These are phyloP conservation scores for Aspergillus avenaceus DNA, from an alignment of 495 filamentous ascomycete genomes.

Conservation along the genomic window DNA sequence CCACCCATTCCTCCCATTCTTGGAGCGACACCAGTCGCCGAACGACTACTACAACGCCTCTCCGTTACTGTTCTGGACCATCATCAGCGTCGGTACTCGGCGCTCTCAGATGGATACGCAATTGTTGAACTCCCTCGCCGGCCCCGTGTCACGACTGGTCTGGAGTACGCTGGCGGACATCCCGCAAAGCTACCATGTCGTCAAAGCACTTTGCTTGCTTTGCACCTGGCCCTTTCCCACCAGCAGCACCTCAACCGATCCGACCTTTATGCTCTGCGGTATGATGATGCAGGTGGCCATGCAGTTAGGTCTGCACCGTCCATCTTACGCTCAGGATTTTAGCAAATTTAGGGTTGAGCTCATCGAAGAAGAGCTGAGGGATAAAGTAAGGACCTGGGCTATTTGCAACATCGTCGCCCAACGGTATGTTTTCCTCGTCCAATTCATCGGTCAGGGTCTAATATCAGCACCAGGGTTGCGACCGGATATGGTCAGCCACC, in stretches of 20 bases:
- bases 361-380: constrained; percentile 77
- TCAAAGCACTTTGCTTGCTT: constrained; percentile 83
- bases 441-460: too few relatives aligned
- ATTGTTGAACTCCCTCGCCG: constrained; percentile 65
- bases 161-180: constrained; percentile 81
- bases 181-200: constrained; percentile 82
- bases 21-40: constrained; percentile 64
- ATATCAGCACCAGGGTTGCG: constrained; percentile 60
- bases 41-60: constrained; percentile 72
- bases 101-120: constrained; percentile 62
- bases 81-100: constrained; percentile 76
- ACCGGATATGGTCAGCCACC: constrained; percentile 91
- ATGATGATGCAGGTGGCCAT: constrained; percentile 92
- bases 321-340: constrained; percentile 88
- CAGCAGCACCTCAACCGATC: constrained; percentile 80
- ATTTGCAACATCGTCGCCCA: constrained; percentile 92
- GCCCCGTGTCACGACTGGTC: constrained; percentile 67
- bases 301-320: constrained; percentile 84
- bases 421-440: constrained; percentile 49
- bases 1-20: constrained; percentile 81
- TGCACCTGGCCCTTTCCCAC: constrained; percentile 91
- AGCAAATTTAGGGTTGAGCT: constrained; percentile 76
- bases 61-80: constrained; percentile 81
- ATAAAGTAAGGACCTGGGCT: constrained; percentile 86
- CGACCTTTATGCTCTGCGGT: constrained; percentile 84